Evolutionary conservation across 495 filamentous ascomycete species (phyloP).

Genomic region (Penicillium herquei): DNA sequence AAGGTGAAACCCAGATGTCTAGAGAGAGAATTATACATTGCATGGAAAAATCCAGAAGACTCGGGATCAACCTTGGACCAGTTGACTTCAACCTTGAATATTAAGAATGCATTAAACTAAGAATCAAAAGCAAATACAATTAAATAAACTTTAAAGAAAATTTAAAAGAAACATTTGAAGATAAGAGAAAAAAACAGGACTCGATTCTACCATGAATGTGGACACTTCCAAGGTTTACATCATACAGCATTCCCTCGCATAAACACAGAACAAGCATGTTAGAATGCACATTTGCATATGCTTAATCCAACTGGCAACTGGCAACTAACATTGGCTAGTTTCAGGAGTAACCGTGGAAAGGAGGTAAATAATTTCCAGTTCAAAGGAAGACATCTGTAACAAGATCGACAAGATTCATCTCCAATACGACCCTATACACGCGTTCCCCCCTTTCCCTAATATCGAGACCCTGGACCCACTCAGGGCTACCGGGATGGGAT

Average conservation of each 20-base stretch:
- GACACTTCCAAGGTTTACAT: neutral
- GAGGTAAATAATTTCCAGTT: too few relatives aligned
- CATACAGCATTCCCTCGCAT: neutral
- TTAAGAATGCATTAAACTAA: too few relatives aligned
- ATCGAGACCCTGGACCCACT: conserved; percentile 19
- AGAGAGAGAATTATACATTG: too few relatives aligned
- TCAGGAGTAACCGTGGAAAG: too few relatives aligned
- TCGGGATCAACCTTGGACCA: too few relatives aligned
- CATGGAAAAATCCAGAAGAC: too few relatives aligned
- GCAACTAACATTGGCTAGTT: too few relatives aligned
- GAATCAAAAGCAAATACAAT: too few relatives aligned
- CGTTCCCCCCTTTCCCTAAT: neutral
- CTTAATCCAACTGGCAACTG: neutral
- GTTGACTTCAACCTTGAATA: neutral
- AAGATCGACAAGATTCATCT: too few relatives aligned
- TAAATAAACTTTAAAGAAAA: neutral
- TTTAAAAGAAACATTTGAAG: neutral
- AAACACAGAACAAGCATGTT: neutral
- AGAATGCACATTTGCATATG: neutral
- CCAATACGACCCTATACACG: neutral
- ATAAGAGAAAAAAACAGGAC: neutral
- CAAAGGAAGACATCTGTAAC: too few relatives aligned
- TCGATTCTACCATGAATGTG: neutral
- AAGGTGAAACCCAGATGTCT: too few relatives aligned
- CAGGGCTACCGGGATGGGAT: neutral